These are phyloP conservation scores for Fusarium brachygibbosum DNA, from an alignment of 2,329 filamentous ascomycete species.

Conservation along the genomic window DNA sequence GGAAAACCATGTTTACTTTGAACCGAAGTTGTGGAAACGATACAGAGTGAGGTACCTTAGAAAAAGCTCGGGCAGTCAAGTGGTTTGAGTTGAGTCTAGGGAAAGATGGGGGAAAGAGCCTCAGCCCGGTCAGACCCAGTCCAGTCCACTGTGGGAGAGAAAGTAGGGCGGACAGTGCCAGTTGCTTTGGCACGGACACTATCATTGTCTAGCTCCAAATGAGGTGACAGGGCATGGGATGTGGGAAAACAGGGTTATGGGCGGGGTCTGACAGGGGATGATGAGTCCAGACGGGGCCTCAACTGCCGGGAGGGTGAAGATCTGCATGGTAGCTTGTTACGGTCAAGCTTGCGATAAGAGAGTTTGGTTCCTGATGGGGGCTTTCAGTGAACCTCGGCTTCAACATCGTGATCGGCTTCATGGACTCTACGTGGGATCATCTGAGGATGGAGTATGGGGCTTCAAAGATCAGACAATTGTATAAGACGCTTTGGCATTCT, in stretches of 20 bases:
- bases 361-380: not conserved
- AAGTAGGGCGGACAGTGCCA: not conserved
- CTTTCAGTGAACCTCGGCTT: constrained; percentile 19
- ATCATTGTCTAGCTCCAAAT: not conserved
- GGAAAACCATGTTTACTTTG: constrained; percentile 48
- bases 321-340: constrained; percentile 23
- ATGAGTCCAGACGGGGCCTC: not conserved
- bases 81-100: constrained; percentile 14
- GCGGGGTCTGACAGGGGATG: constrained; percentile 3
- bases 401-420: constrained; percentile 7
- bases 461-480: not conserved
- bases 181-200: constrained; percentile 3
- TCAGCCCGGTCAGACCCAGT: not conserved
- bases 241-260: constrained; percentile 1
- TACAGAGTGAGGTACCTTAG: not conserved
- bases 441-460: not conserved
- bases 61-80: not conserved
- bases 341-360: constrained; percentile 32
- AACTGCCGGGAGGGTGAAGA: constrained; percentile 13
- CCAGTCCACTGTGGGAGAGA: too few species aligned
- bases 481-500: constrained; percentile 8
- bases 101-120: constrained; percentile 11
- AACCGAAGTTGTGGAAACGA: constrained; percentile 5
- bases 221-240: not conserved
- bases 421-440: not conserved